Evolutionary conservation across 1,139 yeast species (phyloP).

Genomic region (Geotrichum phurueaensis): DNA sequence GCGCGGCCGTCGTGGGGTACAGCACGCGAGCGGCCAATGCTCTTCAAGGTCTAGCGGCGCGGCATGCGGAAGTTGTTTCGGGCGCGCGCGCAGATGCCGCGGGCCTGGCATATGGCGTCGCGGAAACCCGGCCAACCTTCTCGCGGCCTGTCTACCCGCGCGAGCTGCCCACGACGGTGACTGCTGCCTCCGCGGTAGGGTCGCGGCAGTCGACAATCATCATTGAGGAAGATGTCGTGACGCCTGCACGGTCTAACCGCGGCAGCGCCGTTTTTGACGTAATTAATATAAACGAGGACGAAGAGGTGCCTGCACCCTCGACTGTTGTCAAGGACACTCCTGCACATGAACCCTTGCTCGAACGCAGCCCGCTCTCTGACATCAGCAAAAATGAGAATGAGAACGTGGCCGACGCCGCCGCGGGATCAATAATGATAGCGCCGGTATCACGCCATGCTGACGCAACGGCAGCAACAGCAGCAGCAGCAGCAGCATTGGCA

Average conservation of each 20-base stretch:
- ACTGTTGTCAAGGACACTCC: neutral
- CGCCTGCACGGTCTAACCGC: neutral
- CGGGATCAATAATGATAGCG: neutral
- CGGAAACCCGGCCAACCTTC: neutral
- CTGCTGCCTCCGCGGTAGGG: neutral
- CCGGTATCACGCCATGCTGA: neutral
- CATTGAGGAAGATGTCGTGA: neutral
- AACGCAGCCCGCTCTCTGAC: conserved; percentile 7
- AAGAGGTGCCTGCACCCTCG: neutral
- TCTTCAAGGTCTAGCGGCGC: neutral
- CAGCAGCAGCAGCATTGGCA: neutral
- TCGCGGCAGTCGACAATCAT: neutral
- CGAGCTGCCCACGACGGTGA: neutral
- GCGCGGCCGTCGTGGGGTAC: neutral
- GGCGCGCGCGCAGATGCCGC: neutral
- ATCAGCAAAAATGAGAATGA: conserved; percentile 8
- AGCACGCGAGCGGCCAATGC: neutral
- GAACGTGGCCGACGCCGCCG: neutral
- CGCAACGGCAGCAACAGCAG: neutral
- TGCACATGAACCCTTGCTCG: neutral
- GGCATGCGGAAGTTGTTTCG: neutral
- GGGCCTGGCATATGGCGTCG: neutral
- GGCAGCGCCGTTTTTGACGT: neutral
- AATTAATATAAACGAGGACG: neutral
- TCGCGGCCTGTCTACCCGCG: neutral